A percentile compares a stretch with the other conserved stretches of the same genome.
phyloP scores from a whole-genome alignment of 148 eudicot species.

The Cornus kousa region DNA sequence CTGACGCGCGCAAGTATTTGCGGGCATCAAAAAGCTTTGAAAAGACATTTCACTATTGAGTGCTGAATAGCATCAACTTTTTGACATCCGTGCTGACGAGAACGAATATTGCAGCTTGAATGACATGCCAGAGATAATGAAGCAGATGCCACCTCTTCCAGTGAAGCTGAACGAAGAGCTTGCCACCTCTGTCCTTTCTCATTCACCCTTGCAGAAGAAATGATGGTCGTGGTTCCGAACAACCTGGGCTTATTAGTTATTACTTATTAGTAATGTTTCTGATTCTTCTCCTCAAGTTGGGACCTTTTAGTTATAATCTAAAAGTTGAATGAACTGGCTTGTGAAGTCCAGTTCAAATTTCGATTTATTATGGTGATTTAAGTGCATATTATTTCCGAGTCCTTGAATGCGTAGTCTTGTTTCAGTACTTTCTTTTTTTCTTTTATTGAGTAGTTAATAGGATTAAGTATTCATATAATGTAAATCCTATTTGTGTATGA shows the following conservation, averaged over 20 bases:
- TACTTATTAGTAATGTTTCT: neutral
- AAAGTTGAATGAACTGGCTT: slow-evolving; percentile 6
- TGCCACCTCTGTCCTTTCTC: slow-evolving; percentile 60
- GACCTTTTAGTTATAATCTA: neutral
- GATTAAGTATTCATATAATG: neutral
- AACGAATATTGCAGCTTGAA: slow-evolving; percentile 49
- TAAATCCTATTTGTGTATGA: slow-evolving; percentile 1
- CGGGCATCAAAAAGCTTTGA: neutral
- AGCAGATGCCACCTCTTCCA: slow-evolving; percentile 93
- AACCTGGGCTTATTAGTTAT: neutral
- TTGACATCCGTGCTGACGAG: neutral
- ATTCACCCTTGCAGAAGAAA: slow-evolving; percentile 44
- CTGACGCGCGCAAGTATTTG: neutral
- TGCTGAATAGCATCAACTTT: too few relatives aligned
- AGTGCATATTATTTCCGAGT: neutral
- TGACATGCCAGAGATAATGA: slow-evolving; percentile 89
- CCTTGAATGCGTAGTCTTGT: neutral
- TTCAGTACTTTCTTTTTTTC: neutral
- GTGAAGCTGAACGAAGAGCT: slow-evolving; percentile 89
- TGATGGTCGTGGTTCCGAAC: slow-evolving; percentile 23
- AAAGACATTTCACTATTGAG: neutral
- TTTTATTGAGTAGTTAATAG: neutral
- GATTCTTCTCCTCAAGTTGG: neutral
- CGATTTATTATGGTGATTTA: neutral
- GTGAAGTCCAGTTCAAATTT: neutral